Base-by-base conservation (phyloP, 192 early-diverging fungal species). In the Powellomyces hirtus region DNA sequence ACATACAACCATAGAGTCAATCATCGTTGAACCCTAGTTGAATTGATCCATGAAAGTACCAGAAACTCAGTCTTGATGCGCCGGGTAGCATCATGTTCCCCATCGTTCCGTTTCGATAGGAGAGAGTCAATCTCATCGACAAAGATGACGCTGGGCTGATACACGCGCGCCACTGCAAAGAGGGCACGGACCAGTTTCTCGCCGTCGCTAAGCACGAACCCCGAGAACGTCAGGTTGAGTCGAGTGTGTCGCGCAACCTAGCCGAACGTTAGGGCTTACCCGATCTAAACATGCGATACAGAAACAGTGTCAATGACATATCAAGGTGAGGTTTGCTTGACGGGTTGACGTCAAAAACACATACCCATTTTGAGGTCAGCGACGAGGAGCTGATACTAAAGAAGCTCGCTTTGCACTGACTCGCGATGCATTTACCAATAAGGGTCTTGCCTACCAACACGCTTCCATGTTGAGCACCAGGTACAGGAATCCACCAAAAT, bases 111-210 rank as follows among this genome's bases (percentile, higher is more conserved):
- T 61, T 92, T 88, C 1, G 93, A 91, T 68, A 97, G 63, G 5
- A 97, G 78, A 8, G 92, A 94, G 73, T 97, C 95, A 63, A 97
- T 94, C 77, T 97, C 95, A 67, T 97, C 95, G 37, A 97, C 86
- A 73, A 96, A 95, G 16, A 96, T 92, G 0, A 95, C 92, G 0
- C 89, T 83, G 22, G 95, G 95, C 76, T 95, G 93, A 49, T 82
- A 66, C 10, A 87, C 89, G 33, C 95, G 66, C 0, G 95, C 95
- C 0, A 96, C 92, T 0, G 95, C 93, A 80, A 97, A 97, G 44
- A 97, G 68, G 14, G 92, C 90, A 0, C 93, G 87, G 20, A 92
- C 91, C 91, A 95, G 91, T 70, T 97, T 97, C 70, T 97, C 94
- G 38, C 93, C 93, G 68, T 97, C 93, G 35, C 94, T 92, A 8